Percentiles rank a stretch among this genome's conserved stretches.
Evolutionary conservation across 306 rosid genomes (phyloP).

Genomic region (Senna tora): DNA sequence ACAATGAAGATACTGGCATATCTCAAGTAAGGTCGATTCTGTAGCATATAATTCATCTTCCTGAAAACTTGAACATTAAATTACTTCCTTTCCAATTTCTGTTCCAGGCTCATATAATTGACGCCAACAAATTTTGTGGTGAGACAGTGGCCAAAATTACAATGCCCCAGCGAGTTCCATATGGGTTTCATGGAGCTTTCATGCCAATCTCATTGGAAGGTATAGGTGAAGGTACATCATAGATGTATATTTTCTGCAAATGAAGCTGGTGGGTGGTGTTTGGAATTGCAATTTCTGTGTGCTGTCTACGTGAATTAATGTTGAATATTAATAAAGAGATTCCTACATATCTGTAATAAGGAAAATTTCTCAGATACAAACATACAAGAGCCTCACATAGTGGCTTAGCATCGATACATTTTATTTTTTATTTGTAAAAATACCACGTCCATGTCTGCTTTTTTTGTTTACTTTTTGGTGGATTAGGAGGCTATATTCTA

Average conservation of each 20-base stretch:
- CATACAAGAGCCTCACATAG: not conserved
- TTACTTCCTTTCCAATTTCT: not conserved
- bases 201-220: conserved; percentile 23
- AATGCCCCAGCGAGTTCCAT: conserved; percentile 45
- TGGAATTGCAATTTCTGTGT: too few relatives aligned
- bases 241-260: too few relatives aligned
- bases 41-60: not conserved
- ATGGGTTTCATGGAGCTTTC: conserved; percentile 48
- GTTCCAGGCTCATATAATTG: conserved; percentile 40
- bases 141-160: conserved; percentile 40
- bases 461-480: not conserved
- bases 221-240: too few relatives aligned
- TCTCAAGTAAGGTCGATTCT: conserved; percentile 42
- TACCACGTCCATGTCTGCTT: not conserved
- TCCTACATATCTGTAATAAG: not conserved
- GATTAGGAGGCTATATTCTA: not conserved
- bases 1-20: conserved; percentile 47
- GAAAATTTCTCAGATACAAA: too few relatives aligned
- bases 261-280: too few relatives aligned
- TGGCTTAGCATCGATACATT: not conserved
- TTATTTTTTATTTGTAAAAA: not conserved
- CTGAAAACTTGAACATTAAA: not conserved
- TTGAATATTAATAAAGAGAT: not conserved
- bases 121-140: conserved; percentile 36
- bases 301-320: too few relatives aligned